A percentile compares a stretch with the other conserved stretches of the same genome.
phyloP scores from a whole-genome alignment of 1,139 yeast species.

The Petasospora fabianii region DNA sequence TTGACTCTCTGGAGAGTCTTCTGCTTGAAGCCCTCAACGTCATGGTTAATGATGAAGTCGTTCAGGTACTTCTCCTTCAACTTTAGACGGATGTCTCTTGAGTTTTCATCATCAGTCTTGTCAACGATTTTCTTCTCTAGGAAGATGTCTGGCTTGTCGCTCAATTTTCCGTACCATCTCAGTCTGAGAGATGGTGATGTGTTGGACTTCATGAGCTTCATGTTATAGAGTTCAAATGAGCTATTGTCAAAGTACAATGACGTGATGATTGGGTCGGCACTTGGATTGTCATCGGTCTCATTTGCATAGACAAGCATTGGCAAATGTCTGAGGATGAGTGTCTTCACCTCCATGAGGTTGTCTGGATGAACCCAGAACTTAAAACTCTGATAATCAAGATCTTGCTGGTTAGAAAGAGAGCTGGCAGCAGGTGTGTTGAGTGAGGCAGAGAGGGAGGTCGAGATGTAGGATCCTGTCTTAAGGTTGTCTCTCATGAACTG shows the following conservation, averaged over 20 bases:
- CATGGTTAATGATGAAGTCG: slow-evolving; percentile 50
- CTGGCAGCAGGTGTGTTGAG: slow-evolving; percentile 26
- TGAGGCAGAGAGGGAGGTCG: slow-evolving; percentile 25
- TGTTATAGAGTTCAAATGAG: slow-evolving; percentile 79
- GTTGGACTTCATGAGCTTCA: slow-evolving; percentile 68
- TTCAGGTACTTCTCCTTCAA: slow-evolving; percentile 78
- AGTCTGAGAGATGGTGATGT: slow-evolving; percentile 76
- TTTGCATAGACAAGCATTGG: slow-evolving; percentile 76
- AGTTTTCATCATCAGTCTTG: slow-evolving; percentile 50
- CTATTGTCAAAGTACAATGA: slow-evolving; percentile 85
- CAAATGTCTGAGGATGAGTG: slow-evolving; percentile 85
- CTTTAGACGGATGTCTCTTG: slow-evolving; percentile 45
- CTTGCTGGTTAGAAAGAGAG: slow-evolving; percentile 30
- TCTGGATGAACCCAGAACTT: slow-evolving; percentile 97
- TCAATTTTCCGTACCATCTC: slow-evolving; percentile 86
- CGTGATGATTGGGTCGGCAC: slow-evolving; percentile 79
- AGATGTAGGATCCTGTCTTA: slow-evolving; percentile 29
- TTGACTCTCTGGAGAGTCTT: slow-evolving; percentile 50
- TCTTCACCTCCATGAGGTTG: slow-evolving; percentile 93
- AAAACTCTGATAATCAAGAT: slow-evolving; percentile 66
- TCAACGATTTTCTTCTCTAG: slow-evolving; percentile 74
- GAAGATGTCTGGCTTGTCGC: slow-evolving; percentile 70
- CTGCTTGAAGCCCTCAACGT: slow-evolving; percentile 41
- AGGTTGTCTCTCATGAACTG: slow-evolving; percentile 73
- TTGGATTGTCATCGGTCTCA: slow-evolving; percentile 37